Conservation (phyloP, 805 yeast species). For the Ogataea methylovora region DNA sequence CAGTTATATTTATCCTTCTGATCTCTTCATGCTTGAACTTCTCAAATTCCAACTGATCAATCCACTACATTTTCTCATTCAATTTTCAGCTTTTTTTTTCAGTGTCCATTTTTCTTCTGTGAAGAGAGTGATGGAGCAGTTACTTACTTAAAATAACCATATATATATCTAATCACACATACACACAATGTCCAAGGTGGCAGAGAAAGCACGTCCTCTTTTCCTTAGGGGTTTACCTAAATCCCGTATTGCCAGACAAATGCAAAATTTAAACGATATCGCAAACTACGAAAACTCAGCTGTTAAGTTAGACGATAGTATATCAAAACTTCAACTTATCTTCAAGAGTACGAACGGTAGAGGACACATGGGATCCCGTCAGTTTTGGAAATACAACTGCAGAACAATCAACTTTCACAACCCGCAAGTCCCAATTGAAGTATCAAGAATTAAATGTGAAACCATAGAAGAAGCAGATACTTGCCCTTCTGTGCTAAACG, state of each 20-base stretch:
- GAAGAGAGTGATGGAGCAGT: too few relatives aligned
- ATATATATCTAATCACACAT: neutral
- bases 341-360: constrained; percentile 39
- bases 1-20: too few relatives aligned
- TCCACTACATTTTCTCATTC: too few relatives aligned
- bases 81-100: neutral
- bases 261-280: constrained; percentile 40
- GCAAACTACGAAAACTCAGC: constrained; percentile 41
- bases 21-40: too few relatives aligned
- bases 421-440: constrained; percentile 57
- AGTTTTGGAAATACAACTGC: constrained; percentile 67
- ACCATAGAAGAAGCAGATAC: constrained; percentile 33
- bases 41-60: too few relatives aligned
- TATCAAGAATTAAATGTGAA: constrained; percentile 42
- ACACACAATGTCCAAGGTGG: constrained; percentile 11
- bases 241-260: constrained; percentile 38
- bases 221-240: constrained; percentile 29
- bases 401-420: constrained; percentile 81
- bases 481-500: constrained; percentile 39
- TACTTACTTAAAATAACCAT: too few relatives aligned
- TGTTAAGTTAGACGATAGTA: constrained; percentile 27
- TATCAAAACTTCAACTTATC: constrained; percentile 40
- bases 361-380: constrained; percentile 63
- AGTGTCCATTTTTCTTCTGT: too few relatives aligned
- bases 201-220: constrained; percentile 16